A percentile compares a stretch with the other conserved stretches of the same genome.
Evolutionary conservation across 169 alveolate genomes (phyloP).

Genomic region (Eimeria tenella): DNA sequence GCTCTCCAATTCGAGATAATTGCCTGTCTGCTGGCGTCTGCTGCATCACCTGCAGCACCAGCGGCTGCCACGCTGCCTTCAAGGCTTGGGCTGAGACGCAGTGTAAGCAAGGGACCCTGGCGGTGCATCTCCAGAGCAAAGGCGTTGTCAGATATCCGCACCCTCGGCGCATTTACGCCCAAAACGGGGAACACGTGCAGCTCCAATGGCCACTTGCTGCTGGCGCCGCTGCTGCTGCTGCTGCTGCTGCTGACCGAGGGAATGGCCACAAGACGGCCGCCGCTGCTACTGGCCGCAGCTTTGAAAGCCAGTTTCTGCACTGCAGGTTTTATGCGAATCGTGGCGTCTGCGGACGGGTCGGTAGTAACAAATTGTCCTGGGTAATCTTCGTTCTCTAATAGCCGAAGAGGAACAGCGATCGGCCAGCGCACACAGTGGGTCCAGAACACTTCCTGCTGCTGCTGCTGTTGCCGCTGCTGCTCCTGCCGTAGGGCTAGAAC

Average conservation of each 20-base stretch:
- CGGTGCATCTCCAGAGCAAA: background rate
- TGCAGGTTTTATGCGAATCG: background rate
- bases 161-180: background rate
- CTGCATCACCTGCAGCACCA: background rate
- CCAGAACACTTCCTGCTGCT: constrained; percentile 16
- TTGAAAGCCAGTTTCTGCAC: background rate
- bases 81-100: background rate
- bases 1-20: background rate
- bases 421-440: constrained; percentile 37
- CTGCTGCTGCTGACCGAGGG: constrained; percentile 19
- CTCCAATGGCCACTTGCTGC: constrained; percentile 31
- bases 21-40: background rate
- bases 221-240: constrained; percentile 37
- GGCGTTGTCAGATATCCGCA: background rate
- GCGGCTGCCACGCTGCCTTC: background rate
- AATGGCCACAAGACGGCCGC: background rate
- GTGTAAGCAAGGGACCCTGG: constrained; percentile 39
- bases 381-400: background rate
- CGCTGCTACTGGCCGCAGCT: background rate
- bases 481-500: constrained; percentile 1
- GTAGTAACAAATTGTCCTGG: background rate
- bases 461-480: constrained; percentile 46
- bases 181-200: constrained; percentile 8
- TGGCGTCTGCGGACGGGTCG: background rate
- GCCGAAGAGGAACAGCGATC: background rate